Evolutionary conservation across 257 asterid species (phyloP), one percentile per base, ranked within the genome.

Genomic region (Anisodus tanguticus): DNA sequence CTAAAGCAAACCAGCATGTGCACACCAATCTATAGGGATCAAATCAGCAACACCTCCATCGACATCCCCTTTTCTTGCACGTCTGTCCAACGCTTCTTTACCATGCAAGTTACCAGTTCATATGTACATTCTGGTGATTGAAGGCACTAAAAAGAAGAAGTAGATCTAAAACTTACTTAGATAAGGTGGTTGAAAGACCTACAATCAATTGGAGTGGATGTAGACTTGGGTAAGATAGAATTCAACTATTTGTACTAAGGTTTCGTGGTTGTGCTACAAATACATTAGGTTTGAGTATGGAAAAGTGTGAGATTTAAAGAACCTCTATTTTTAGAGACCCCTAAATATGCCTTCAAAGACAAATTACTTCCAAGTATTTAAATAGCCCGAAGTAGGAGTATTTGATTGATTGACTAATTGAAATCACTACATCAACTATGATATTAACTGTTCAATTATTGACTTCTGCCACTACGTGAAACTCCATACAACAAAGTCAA

Each of bases 41-140:
- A 31, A 31, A 66, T 66, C 72, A 66, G 37, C n/a, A 26, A 12
- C 19, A 66, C 77, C 49, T 39, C 51, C 77, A 68, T 68, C 53
- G 3, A 68, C 53, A 39, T 7, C 77, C 77, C 47, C 26, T 15
- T 68, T 39, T 15, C 26, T 3, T 39, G 22, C 77, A 13, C 37
- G 53, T 68, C 51, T 3, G 3, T 15, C 12, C 16, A 68, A 15
- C 3, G 8, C 78, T 41, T 16, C 13, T 69, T 41, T 69, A 16
- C 54, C 78, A 69, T 69, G 78, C 12, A 69, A 69, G 31, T 69
- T 69, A 69, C 78, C 54, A 69, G 31, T 69, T 39, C 15, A 37
- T 69, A 16, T 16, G 78, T 16, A 41, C 54, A 69, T 41, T 39
- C 26, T 41, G 47, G 31, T 35, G 54, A 69, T 39, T 69, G 78